Conservation (phyloP, 1,284 basidiomycete genomes). For the Irpex sp. region DNA sequence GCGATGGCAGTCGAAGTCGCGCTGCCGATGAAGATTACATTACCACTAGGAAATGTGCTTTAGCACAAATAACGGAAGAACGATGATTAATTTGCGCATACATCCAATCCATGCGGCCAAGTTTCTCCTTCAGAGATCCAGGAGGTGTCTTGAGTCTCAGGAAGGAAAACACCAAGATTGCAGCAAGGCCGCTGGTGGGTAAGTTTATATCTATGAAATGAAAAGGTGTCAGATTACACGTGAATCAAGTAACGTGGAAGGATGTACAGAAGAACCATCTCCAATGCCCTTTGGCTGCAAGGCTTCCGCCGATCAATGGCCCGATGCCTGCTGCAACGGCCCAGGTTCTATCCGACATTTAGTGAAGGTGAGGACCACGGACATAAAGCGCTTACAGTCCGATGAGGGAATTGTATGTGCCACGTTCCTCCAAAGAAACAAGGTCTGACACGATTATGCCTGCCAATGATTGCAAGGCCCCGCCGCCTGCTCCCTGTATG, state of each 20-base stretch:
- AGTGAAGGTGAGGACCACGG: not conserved
- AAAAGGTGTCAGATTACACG: not conserved
- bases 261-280: constrained; percentile 11
- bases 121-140: constrained; percentile 4
- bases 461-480: constrained; percentile 37
- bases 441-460: constrained; percentile 44
- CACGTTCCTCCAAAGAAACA: constrained; percentile 38
- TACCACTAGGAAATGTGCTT: constrained; percentile 25
- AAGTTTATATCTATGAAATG: constrained; percentile 7
- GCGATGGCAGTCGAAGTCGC: constrained; percentile 29
- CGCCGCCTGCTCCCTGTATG: constrained; percentile 47
- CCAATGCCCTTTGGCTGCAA: constrained; percentile 3
- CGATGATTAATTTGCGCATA: not conserved
- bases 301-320: constrained; percentile 4
- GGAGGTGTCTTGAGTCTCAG: constrained; percentile 6
- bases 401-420: constrained; percentile 30
- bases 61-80: no score
- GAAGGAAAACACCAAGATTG: constrained; percentile 5
- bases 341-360: constrained; percentile 24
- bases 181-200: constrained; percentile 3
- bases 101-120: constrained; percentile 11
- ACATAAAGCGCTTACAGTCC: constrained; percentile 19
- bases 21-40: constrained; percentile 30
- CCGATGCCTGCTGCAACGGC: constrained; percentile 22
- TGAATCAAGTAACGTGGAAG: no score